Evolutionary conservation across 164 flowering plant genomes (phyloP), one percentile per base, ranked within the genome.

Genomic region (Warburgia ugandensis): DNA sequence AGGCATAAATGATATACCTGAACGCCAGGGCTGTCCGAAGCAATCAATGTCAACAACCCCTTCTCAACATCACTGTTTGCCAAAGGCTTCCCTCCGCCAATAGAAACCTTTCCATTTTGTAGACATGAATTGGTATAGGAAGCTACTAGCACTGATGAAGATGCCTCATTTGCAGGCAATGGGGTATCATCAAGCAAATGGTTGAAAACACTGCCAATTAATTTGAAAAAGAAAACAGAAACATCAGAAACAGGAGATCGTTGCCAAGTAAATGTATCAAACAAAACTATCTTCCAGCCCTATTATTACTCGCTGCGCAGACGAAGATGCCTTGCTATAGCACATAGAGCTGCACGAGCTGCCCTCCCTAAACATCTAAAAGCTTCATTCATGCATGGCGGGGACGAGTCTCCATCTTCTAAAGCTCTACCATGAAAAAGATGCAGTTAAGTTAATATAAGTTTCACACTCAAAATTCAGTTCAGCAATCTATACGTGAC

Each of bases 171-270:
- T 45, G 79, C 61, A 65, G 87, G 81, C 73, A 91, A 68, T 8
- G 97, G 97, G 25, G 63, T 74, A 61, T 91, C 97, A 74, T 91
- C 97, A 46, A 91, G 92, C 46, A 91, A 66, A 69, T 81, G 82
- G 54, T 71, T 84, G 49, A 91, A 91, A 50, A 73, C 80, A 71
- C 97, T 91, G 84, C 71, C 59, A 17, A 48, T 9, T 54, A 33
- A 62, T 21, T 22, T 23, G 32, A 26, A 22, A 40, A 28, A 48
- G 29, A 32, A 64, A 39, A 51, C 26, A 25, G 29, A 51, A 17
- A 29, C 14, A 31, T 55, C 44, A 35, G 35, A 55, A 44, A 11
- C 29, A 29, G n/a, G n/a, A 23, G 26, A n/a, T 16, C n/a, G n/a
- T n/a, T 53, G 45, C 2, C 8, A 16, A 9, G 35, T 41, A 29